A percentile compares a stretch with the other conserved stretches of the same genome.
Evolutionary conservation across 495 filamentous ascomycete species (phyloP).

Genomic region (Penicillium salamii): DNA sequence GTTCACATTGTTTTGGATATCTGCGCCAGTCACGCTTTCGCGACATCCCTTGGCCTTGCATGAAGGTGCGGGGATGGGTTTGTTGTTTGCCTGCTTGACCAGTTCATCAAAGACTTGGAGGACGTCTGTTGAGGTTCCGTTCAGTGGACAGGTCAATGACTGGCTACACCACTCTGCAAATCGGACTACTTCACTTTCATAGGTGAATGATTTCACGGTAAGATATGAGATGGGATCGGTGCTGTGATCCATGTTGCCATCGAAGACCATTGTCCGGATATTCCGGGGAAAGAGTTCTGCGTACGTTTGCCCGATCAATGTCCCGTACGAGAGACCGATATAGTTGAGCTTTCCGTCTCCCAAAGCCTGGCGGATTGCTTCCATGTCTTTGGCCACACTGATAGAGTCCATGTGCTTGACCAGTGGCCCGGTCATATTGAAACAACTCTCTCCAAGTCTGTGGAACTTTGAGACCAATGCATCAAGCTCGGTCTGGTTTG

Average conservation of each 20-base stretch:
- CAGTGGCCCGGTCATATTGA: constrained; percentile 25
- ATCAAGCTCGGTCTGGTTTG: constrained; percentile 13
- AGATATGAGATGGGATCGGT: constrained; percentile 8
- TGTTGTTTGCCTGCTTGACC: too few relatives aligned
- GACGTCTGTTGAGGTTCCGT: too few relatives aligned
- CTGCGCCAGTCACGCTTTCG: too few relatives aligned
- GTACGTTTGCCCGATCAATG: constrained; percentile 51
- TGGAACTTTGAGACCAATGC: too few relatives aligned
- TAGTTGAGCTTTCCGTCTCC: constrained; percentile 45
- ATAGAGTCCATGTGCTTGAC: constrained; percentile 39
- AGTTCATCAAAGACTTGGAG: too few relatives aligned
- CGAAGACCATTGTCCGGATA: constrained; percentile 37
- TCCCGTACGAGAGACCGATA: constrained; percentile 59
- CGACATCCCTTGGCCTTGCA: too few relatives aligned
- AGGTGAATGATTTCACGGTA: not conserved
- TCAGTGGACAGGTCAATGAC: not conserved
- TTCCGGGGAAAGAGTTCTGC: constrained; percentile 42
- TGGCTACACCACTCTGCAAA: constrained; percentile 37
- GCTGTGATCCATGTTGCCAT: constrained; percentile 42
- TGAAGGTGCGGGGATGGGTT: too few relatives aligned
- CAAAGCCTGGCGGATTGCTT: constrained; percentile 40
- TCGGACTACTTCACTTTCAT: constrained; percentile 28
- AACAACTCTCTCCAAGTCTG: constrained; percentile 32
- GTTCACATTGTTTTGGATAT: too few relatives aligned
- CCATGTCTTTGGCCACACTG: constrained; percentile 39